phyloP scores from a whole-genome alignment of 495 filamentous ascomycete genomes.

The Aspergillus avenaceus region DNA sequence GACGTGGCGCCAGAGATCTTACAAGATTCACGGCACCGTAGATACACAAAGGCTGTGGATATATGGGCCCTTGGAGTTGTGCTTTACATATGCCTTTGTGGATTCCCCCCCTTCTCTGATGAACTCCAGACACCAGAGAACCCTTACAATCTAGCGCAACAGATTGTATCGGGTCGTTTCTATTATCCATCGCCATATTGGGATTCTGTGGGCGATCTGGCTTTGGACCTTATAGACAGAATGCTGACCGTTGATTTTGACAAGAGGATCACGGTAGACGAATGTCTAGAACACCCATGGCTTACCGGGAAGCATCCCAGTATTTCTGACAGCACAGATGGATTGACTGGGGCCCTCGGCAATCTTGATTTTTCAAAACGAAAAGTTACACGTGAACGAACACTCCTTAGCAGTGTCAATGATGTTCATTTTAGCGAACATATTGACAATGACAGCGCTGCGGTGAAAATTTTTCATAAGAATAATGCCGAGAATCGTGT shows the following conservation, averaged over 20 bases:
- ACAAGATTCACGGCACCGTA: constrained; percentile 67
- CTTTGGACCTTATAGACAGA: constrained; percentile 87
- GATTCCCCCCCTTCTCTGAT: constrained; percentile 95
- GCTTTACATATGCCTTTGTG: constrained; percentile 98
- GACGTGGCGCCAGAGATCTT: constrained; percentile 97
- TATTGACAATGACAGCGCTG: constrained; percentile 49
- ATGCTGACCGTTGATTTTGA: constrained; percentile 90
- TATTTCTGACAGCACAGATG: constrained; percentile 84
- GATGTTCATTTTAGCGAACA: constrained; percentile 65
- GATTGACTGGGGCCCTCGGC: constrained; percentile 75
- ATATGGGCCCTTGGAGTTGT: constrained; percentile 97
- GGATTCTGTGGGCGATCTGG: constrained; percentile 87
- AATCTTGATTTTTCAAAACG: constrained; percentile 80
- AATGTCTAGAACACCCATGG: constrained; percentile 93
- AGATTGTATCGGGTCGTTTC: constrained; percentile 84
- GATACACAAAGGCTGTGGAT: constrained; percentile 93
- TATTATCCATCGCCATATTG: constrained; percentile 98
- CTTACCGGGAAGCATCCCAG: constrained; percentile 48
- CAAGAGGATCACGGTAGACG: constrained; percentile 78
- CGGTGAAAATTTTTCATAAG: constrained; percentile 75
- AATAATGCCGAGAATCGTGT: constrained; percentile 54
- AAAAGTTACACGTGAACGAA: constrained; percentile 76
- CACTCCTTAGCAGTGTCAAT: constrained; percentile 78
- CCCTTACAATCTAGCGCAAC: constrained; percentile 81
- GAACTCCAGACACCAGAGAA: constrained; percentile 75